These are phyloP conservation scores for Metschnikowia borealis DNA, from an alignment of 805 yeast genomes.

Conservation along the genomic window DNA sequence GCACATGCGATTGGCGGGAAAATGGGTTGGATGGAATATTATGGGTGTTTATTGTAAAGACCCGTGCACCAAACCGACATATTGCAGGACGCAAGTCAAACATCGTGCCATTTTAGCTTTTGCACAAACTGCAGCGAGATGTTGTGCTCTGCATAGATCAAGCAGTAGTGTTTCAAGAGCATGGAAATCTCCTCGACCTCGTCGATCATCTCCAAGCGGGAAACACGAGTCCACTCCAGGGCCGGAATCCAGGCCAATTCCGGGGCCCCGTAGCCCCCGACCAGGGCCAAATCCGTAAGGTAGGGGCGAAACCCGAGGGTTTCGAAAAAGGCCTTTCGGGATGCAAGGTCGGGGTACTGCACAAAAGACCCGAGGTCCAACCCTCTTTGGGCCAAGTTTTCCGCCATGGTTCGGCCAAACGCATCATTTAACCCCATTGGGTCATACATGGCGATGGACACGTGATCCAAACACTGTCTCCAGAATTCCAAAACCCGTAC, in stretches of 20 bases:
- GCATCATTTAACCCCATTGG: conserved; percentile 62
- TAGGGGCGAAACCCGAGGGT: conserved; percentile 26
- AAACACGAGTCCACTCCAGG: conserved; percentile 42
- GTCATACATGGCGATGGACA: conserved; percentile 53
- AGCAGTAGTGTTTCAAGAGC: conserved; percentile 58
- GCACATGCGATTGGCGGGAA: too few relatives aligned
- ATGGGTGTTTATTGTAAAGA: too few relatives aligned
- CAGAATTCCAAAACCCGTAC: conserved; percentile 43
- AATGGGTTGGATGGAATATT: too few relatives aligned
- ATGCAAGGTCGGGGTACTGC: conserved; percentile 43
- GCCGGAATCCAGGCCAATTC: conserved; percentile 39
- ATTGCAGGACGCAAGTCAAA: too few relatives aligned
- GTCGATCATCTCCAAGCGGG: conserved; percentile 61
- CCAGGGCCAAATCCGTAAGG: conserved; percentile 45
- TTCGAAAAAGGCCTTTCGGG: conserved; percentile 24
- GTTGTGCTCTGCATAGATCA: conserved; percentile 20
- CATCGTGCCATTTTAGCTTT: conserved; percentile 1
- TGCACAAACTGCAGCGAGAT: conserved; percentile 4
- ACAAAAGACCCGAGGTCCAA: conserved; percentile 56
- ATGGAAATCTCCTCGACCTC: conserved; percentile 69
- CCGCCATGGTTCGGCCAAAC: conserved; percentile 67
- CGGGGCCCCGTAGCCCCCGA: conserved; percentile 33
- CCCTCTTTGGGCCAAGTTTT: conserved; percentile 58
- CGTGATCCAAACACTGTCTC: conserved; percentile 23
- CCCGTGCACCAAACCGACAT: neutral